Evolutionary conservation across 208 protist species (phyloP).

Genomic region (Acanthamoeba castellanii): DNA sequence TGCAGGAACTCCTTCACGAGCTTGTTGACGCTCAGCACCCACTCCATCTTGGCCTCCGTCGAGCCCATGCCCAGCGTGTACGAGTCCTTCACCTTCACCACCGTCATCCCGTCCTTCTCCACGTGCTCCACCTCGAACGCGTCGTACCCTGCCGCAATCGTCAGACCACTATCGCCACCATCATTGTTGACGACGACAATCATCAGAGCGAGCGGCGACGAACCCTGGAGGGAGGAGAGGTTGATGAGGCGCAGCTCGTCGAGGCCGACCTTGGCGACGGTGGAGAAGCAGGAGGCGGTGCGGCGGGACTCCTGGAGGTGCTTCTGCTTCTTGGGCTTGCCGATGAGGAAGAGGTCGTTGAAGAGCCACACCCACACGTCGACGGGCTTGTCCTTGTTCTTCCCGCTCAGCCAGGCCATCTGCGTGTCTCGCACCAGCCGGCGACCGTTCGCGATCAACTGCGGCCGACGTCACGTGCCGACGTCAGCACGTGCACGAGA

Average conservation of each 20-base stretch:
- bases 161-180: too few species aligned
- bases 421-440: conserved; percentile 27
- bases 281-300: background rate
- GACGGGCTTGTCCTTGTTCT: conserved; percentile 48
- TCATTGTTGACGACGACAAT: too few species aligned
- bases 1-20: conserved; percentile 43
- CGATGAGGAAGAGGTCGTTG: conserved; percentile 29
- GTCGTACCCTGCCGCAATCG: background rate
- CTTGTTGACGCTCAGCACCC: conserved; percentile 55
- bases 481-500: too few species aligned
- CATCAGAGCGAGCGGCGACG: background rate
- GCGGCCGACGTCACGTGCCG: background rate
- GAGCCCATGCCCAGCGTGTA: background rate
- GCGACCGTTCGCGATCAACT: background rate
- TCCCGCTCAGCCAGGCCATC: conserved; percentile 40
- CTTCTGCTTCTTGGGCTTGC: conserved; percentile 51
- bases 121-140: conserved; percentile 29
- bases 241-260: conserved; percentile 40
- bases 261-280: background rate
- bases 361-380: conserved; percentile 52
- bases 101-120: conserved; percentile 39
- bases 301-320: conserved; percentile 20
- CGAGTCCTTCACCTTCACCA: conserved; percentile 49
- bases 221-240: conserved; percentile 4
- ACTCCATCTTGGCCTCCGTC: conserved; percentile 23